Evolutionary conservation across 1,284 basidiomycete genomes (phyloP).

Genomic region (Pseudozyma sp.): DNA sequence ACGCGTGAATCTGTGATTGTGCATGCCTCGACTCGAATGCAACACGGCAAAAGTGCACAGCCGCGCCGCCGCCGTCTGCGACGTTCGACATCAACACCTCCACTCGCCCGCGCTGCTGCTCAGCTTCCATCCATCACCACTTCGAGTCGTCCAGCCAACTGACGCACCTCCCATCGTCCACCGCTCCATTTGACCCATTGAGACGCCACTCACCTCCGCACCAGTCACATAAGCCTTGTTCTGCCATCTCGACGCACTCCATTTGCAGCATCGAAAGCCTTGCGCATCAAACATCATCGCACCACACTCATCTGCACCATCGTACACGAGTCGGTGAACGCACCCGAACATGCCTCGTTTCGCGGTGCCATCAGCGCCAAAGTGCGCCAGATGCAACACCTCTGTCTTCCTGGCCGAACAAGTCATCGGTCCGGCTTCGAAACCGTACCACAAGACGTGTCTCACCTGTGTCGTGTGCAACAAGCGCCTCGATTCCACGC

Average conservation of each 20-base stretch:
- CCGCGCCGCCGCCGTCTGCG: slow-evolving; percentile 7
- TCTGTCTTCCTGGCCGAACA: slow-evolving; percentile 67
- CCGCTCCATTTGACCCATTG: too few relatives aligned
- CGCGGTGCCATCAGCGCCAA: slow-evolving; percentile 58
- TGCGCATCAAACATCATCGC: background rate
- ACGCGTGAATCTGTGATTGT: slow-evolving; percentile 22
- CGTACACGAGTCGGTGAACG: too few relatives aligned
- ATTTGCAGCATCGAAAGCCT: too few relatives aligned
- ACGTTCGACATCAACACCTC: slow-evolving; percentile 33
- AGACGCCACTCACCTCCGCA: too few relatives aligned
- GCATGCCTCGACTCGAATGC: background rate
- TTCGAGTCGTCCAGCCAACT: background rate
- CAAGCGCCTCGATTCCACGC: slow-evolving; percentile 64
- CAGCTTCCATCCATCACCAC: background rate
- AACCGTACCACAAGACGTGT: slow-evolving; percentile 66
- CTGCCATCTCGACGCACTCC: too few relatives aligned
- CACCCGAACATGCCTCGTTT: slow-evolving; percentile 51
- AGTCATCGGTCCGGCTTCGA: slow-evolving; percentile 64
- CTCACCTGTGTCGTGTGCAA: slow-evolving; percentile 66
- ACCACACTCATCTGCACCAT: background rate
- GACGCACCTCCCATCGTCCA: background rate
- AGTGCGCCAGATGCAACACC: slow-evolving; percentile 64
- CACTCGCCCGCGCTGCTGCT: slow-evolving; percentile 1
- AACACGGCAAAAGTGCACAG: slow-evolving; percentile 1
- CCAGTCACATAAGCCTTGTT: too few relatives aligned